Evolutionary conservation across 345 rosid species (phyloP).

Genomic region (Citrus australasica): DNA sequence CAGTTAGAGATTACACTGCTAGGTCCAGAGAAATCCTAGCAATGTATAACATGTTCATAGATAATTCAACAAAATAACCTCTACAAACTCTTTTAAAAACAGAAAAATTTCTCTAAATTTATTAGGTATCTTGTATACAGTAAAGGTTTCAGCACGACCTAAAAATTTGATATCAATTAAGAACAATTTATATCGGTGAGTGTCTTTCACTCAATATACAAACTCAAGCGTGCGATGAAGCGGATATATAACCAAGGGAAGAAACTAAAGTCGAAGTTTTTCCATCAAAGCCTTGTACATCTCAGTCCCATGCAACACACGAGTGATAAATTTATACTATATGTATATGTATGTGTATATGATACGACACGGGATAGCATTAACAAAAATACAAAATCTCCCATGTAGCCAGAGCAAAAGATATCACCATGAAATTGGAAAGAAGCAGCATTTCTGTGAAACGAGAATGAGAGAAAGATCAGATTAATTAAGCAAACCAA

Average conservation of each 20-base stretch:
- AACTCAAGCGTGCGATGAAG: background rate
- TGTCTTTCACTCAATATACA: background rate
- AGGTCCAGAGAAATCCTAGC: background rate
- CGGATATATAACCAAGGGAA: background rate
- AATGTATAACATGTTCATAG: background rate
- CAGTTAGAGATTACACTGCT: background rate
- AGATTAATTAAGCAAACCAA: background rate
- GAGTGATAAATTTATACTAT: background rate
- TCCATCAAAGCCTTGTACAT: background rate
- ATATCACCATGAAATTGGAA: slow-evolving; percentile 3
- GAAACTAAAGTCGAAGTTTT: background rate
- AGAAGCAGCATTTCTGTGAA: slow-evolving; percentile 8
- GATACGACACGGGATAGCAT: background rate
- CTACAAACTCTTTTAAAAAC: background rate
- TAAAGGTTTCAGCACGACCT: background rate
- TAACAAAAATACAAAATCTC: background rate
- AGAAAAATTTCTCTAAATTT: background rate
- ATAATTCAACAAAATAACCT: background rate
- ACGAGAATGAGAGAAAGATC: background rate
- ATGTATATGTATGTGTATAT: background rate
- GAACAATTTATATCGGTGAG: background rate
- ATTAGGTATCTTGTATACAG: background rate
- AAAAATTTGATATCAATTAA: too few relatives aligned
- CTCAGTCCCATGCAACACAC: background rate
- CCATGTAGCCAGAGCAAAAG: background rate